These are phyloP conservation scores for Ceriops zippeliana DNA, from an alignment of 345 rosid genomes.

Conservation along the genomic window DNA sequence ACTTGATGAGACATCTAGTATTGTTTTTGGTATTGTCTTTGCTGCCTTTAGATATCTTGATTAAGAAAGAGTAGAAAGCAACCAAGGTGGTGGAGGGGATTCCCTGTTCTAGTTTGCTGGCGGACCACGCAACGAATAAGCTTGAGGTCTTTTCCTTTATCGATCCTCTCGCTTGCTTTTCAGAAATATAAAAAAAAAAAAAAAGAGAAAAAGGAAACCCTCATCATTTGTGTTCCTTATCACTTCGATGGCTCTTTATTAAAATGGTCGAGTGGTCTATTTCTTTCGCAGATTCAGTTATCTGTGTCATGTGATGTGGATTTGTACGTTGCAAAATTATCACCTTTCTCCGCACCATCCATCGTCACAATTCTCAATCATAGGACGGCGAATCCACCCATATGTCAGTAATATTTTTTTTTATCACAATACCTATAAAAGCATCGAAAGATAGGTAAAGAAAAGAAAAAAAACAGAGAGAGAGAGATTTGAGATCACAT, in stretches of 20 bases:
- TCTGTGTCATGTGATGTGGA: background rate
- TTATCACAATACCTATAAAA: too few relatives aligned
- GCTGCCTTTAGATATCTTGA: conserved; percentile 1
- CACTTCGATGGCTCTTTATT: background rate
- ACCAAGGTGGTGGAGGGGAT: background rate
- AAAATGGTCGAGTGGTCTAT: background rate
- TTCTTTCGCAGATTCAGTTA: conserved; percentile 9
- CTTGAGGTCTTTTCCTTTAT: conserved; percentile 8
- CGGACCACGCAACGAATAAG: conserved; percentile 16
- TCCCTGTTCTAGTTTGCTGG: conserved; percentile 3
- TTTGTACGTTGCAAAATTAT: too few relatives aligned
- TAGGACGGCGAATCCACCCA: too few relatives aligned
- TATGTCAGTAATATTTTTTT: too few relatives aligned
- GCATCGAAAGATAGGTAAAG: too few relatives aligned
- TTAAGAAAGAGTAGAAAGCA: background rate
- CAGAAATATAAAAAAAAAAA: background rate
- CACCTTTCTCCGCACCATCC: too few relatives aligned
- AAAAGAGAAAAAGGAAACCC: background rate
- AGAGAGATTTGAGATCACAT: too few relatives aligned
- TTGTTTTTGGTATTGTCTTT: background rate
- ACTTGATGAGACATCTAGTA: background rate
- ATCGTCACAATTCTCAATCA: too few relatives aligned
- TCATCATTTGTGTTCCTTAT: background rate
- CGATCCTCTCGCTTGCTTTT: background rate
- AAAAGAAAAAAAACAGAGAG: too few relatives aligned